Evolutionary conservation across 164 flowering plant genomes (phyloP).

Genomic region (Echeveria elegans): DNA sequence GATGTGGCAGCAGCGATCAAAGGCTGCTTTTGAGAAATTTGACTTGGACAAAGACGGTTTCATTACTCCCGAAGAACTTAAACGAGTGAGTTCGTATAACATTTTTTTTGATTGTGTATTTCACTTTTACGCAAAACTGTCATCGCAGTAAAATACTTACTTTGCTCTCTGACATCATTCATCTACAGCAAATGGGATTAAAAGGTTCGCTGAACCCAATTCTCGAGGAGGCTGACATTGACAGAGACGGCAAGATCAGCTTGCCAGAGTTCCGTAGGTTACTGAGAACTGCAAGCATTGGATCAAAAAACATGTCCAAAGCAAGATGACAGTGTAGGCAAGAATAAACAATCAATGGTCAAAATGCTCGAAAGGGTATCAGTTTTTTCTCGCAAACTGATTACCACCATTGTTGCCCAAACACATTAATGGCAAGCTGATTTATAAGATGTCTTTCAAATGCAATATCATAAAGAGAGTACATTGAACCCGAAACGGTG

Average conservation of each 20-base stretch:
- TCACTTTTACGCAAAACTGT: neutral
- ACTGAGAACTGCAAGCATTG: conserved; percentile 81
- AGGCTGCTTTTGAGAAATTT: conserved; percentile 89
- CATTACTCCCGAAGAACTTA: conserved; percentile 89
- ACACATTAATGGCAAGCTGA: no score
- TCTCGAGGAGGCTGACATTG: conserved; percentile 93
- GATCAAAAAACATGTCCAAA: conserved; percentile 41
- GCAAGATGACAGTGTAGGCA: conserved; percentile 14
- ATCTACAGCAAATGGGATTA: conserved; percentile 71
- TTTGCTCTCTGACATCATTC: neutral
- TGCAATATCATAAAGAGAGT: no score
- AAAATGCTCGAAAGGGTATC: neutral
- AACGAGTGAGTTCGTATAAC: conserved; percentile 41
- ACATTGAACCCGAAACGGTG: neutral
- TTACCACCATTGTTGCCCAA: no score
- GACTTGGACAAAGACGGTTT: conserved; percentile 93
- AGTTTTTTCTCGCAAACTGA: neutral
- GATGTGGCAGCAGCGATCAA: conserved; percentile 74
- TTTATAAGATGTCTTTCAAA: no score
- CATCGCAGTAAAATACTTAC: neutral
- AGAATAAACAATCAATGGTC: neutral
- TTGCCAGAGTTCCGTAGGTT: conserved; percentile 81
- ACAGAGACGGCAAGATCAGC: conserved; percentile 92
- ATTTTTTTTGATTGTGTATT: neutral
- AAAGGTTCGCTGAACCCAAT: conserved; percentile 86